phyloP scores from a whole-genome alignment of 441 rosid species.

The Jatropha podagrica region DNA sequence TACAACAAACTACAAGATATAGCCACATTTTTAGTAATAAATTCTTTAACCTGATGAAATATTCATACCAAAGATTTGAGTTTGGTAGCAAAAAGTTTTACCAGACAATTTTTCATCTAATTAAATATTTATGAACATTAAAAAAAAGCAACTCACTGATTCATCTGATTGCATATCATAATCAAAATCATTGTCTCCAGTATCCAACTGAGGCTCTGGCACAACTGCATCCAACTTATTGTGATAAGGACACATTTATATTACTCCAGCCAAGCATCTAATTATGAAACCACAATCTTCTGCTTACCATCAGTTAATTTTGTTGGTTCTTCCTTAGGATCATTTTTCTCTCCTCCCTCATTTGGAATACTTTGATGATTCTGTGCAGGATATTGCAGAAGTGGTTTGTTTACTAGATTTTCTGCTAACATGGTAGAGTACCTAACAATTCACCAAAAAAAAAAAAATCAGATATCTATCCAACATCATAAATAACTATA shows the following conservation, averaged over 20 bases:
- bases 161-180: constrained; percentile 63
- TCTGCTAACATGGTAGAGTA: constrained; percentile 99
- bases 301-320: constrained; percentile 52
- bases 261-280: constrained; percentile 11
- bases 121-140: neutral
- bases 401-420: constrained; percentile 74
- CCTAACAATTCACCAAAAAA: constrained; percentile 39
- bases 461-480: constrained; percentile 16
- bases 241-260: constrained; percentile 18
- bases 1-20: neutral
- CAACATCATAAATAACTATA: constrained; percentile 2
- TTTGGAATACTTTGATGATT: constrained; percentile 32
- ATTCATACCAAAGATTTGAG: neutral
- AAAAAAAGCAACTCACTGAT: constrained; percentile 50
- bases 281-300: constrained; percentile 24
- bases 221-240: constrained; percentile 6
- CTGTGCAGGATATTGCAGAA: constrained; percentile 36
- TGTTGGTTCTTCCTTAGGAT: constrained; percentile 33
- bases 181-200: constrained; percentile 54
- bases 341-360: constrained; percentile 39
- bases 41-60: too few relatives aligned
- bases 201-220: constrained; percentile 47
- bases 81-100: neutral
- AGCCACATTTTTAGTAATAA: too few relatives aligned
- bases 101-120: neutral